phyloP scores from a whole-genome alignment of 495 filamentous ascomycete species.

The Aspergillus indologenus region DNA sequence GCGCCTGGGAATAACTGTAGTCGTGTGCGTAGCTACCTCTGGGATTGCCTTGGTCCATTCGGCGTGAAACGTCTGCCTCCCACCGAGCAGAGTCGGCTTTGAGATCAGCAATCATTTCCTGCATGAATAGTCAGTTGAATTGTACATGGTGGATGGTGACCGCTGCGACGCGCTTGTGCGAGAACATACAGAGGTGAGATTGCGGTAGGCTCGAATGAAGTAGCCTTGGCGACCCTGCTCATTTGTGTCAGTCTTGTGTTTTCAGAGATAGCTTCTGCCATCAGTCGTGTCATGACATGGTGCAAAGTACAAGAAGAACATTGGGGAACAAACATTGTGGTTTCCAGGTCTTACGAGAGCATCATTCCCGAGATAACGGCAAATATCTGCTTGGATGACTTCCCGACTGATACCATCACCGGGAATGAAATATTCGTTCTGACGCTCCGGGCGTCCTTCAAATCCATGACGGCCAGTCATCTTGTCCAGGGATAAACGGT shows the following conservation, averaged over 20 bases:
- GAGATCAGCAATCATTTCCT: conserved; percentile 89
- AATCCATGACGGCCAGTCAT: conserved; percentile 47
- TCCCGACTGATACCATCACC: conserved; percentile 89
- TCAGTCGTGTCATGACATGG: not conserved
- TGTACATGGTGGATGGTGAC: not conserved
- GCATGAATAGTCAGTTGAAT: conserved; percentile 25
- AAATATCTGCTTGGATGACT: conserved; percentile 93
- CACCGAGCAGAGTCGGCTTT: conserved; percentile 78
- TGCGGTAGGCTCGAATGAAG: conserved; percentile 84
- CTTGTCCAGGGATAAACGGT: conserved; percentile 34
- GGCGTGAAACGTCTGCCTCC: conserved; percentile 64
- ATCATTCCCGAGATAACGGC: conserved; percentile 89
- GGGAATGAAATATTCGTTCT: conserved; percentile 83
- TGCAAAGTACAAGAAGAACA: conserved; percentile 12
- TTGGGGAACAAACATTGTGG: conserved; percentile 63
- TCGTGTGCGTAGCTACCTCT: conserved; percentile 48
- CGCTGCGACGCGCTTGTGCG: not conserved
- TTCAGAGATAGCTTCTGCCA: not conserved
- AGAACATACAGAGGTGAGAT: conserved; percentile 68
- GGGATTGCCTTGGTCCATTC: conserved; percentile 45
- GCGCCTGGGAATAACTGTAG: conserved; percentile 37
- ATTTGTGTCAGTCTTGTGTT: conserved; percentile 32
- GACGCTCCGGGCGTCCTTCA: conserved; percentile 47
- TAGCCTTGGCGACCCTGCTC: conserved; percentile 68
- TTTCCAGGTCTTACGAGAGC: conserved; percentile 81